Conservation (phyloP, 192 early-diverging fungal genomes). For the Backusella tuberculispora region DNA sequence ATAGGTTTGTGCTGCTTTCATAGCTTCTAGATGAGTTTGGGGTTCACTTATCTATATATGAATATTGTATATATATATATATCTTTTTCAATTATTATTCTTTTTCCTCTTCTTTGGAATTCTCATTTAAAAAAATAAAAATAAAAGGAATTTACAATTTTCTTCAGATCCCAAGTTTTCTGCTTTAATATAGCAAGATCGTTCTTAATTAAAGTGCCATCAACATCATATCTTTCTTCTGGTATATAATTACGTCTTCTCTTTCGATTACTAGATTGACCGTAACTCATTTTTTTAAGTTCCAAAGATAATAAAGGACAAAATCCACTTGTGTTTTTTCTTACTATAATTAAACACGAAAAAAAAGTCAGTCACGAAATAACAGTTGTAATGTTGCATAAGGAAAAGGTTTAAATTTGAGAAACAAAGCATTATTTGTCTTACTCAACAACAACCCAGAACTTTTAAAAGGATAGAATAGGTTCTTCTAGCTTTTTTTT, state of each 20-base stretch:
- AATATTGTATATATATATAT: no score
- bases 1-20: constrained; percentile 34
- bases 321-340: not conserved
- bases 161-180: constrained; percentile 38
- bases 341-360: no score
- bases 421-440: no score
- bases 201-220: constrained; percentile 24
- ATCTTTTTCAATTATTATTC: no score
- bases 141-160: constrained; percentile 33
- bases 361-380: not conserved
- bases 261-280: not conserved
- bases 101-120: no score
- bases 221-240: constrained; percentile 26
- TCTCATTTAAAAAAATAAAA: no score
- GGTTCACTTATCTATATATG: constrained; percentile 27
- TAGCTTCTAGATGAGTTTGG: constrained; percentile 11
- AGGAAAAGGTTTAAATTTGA: no score
- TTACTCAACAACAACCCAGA: no score
- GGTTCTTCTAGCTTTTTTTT: no score
- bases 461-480: no score
- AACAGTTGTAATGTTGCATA: no score
- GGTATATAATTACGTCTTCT: constrained; percentile 19
- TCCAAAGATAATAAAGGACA: not conserved
- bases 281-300: not conserved
- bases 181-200: constrained; percentile 8